Percentiles rank a stretch among this genome's conserved stretches.
phyloP scores from a whole-genome alignment of 164 flowering plant species.

The Protea cynaroides region DNA sequence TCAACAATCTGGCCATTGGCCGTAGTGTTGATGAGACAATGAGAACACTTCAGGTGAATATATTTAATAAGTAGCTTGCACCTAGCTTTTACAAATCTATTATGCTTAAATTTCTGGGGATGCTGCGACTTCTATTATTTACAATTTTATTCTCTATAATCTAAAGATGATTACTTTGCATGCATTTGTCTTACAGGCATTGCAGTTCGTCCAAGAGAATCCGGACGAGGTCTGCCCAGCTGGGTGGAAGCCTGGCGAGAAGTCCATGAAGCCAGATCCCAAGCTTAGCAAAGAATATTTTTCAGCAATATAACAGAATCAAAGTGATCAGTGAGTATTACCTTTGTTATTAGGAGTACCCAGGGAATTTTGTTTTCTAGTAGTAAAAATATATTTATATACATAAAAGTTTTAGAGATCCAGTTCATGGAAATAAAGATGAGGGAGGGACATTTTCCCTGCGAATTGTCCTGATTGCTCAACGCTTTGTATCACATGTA shows the following conservation, averaged over 20 bases:
- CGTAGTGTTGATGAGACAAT: slow-evolving; percentile 94
- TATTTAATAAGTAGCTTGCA: not conserved
- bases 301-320: slow-evolving; percentile 47
- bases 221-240: slow-evolving; percentile 99
- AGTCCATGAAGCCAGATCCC: slow-evolving; percentile 96
- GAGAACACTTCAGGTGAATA: slow-evolving; percentile 94
- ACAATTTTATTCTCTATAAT: too few species aligned
- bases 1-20: slow-evolving; percentile 96
- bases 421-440: too few species aligned
- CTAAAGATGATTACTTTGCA: too few species aligned
- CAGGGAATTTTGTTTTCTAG: slow-evolving; percentile 24
- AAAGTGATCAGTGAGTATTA: not conserved
- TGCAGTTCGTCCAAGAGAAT: slow-evolving; percentile 96
- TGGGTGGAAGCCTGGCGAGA: slow-evolving; percentile 99
- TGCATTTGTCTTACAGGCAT: slow-evolving; percentile 48
- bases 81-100: too few species aligned
- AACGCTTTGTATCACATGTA: too few species aligned
- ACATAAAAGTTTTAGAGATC: too few species aligned
- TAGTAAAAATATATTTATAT: too few species aligned
- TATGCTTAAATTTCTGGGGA: too few species aligned
- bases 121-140: too few species aligned
- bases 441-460: too few species aligned
- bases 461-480: too few species aligned
- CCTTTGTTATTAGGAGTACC: slow-evolving; percentile 17
- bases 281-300: slow-evolving; percentile 96